Evolutionary conservation across 441 rosid genomes (phyloP).

Genomic region (Pelargonium exstipulatum): DNA sequence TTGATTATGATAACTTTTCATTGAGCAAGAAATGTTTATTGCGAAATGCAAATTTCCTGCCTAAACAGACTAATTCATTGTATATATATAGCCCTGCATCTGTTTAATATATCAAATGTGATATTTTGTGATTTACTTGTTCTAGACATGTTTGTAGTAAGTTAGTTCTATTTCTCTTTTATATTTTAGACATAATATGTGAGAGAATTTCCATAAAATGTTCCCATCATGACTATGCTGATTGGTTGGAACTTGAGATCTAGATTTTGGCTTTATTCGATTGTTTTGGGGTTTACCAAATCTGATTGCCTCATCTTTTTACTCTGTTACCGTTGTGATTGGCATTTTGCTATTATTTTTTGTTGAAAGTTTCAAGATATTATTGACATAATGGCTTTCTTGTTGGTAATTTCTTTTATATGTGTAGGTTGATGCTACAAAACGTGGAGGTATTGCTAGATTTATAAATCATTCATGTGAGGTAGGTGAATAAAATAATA

Average conservation of each 20-base stretch:
- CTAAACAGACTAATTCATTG: not conserved
- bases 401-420: conserved; percentile 7
- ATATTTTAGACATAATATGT: not conserved
- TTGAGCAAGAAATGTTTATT: not conserved
- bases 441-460: conserved; percentile 98
- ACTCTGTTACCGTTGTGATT: not conserved
- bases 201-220: not conserved
- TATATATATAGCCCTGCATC: not conserved
- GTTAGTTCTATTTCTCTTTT: not conserved
- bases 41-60: not conserved
- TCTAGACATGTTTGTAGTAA: not conserved
- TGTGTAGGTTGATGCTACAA: conserved; percentile 91
- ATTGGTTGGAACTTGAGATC: not conserved
- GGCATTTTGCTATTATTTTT: not conserved
- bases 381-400: not conserved
- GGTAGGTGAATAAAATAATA: conserved; percentile 38
- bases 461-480: conserved; percentile 98
- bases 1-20: not conserved
- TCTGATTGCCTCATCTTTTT: not conserved
- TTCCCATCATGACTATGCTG: not conserved
- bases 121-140: not conserved
- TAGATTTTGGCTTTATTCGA: not conserved
- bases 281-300: not conserved
- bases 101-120: not conserved
- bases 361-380: not conserved